Conservation (phyloP, 2,329 filamentous ascomycete genomes). For the Elsinoe ampelina region DNA sequence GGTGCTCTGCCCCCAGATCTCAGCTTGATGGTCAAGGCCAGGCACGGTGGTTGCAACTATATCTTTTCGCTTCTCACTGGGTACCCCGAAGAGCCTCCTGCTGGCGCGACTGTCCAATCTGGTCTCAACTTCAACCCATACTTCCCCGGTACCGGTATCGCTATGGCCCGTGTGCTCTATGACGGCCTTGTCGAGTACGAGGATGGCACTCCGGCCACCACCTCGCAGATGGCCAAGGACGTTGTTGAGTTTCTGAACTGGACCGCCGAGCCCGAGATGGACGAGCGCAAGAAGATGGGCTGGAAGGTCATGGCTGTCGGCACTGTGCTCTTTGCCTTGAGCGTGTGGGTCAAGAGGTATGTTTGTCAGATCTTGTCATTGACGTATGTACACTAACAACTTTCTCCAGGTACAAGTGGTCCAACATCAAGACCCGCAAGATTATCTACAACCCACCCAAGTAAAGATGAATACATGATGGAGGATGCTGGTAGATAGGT, state of each 20-base stretch:
- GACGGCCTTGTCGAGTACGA: constrained; percentile 98
- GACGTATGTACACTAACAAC: constrained; percentile 24
- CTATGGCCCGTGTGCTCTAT: constrained; percentile 97
- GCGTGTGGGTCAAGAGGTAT: constrained; percentile 89
- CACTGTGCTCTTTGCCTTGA: constrained; percentile 70
- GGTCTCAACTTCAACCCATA: constrained; percentile 99
- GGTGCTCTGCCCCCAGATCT: constrained; percentile 96
- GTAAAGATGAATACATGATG: background rate
- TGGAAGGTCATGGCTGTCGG: constrained; percentile 86
- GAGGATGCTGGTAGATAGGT: background rate
- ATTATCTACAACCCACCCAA: constrained; percentile 71
- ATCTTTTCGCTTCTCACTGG: constrained; percentile 95
- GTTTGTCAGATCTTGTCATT: constrained; percentile 16
- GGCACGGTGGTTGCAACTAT: constrained; percentile 97
- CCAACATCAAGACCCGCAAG: constrained; percentile 91
- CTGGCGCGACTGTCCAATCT: constrained; percentile 72
- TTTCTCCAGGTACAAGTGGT: constrained; percentile 75
- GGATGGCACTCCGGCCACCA: constrained; percentile 85
- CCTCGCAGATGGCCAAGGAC: constrained; percentile 99
- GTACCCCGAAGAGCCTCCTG: constrained; percentile 92
- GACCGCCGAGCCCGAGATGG: constrained; percentile 98
- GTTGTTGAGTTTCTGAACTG: constrained; percentile 99
- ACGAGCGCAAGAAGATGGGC: constrained; percentile 99
- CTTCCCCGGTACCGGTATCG: constrained; percentile 98
- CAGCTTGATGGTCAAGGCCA: constrained; percentile 92